Base-by-base conservation (phyloP, 225 moss, liverwort and hornwort species). In the Pseudoscleropodium purum region DNA sequence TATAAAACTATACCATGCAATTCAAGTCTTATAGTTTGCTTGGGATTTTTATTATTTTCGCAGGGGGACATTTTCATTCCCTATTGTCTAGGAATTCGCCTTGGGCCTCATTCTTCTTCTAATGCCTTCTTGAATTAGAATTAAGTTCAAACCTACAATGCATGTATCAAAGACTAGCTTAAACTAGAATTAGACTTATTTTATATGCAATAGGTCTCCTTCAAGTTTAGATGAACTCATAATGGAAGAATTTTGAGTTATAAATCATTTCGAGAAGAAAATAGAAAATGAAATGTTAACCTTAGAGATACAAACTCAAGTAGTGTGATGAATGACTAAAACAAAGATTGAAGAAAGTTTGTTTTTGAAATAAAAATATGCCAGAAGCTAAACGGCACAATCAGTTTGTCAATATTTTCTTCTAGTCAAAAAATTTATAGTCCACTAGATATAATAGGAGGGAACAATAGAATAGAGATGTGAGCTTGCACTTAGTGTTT, bases 241-340 rank as follows among this genome's bases (percentile, higher is more conserved):
- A 72, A 39, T 25, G 15, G 5, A 3, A 1, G 4, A 26, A 72
- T 5, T 41, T 1, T 7, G 11, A 72, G 2, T 72, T 72, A 41
- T 8, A 0, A 25, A 2, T 41, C 41, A 25, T 72, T 41, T 8
- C 0, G 0, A 70, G 70, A 39, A 4, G 13, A 25, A 8, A 39
- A 2, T 39, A n/a, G 2, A 72, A 72, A 72, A 6, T 25, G 24
- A 5, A 5, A 25, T 24, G 2, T 14, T 39, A 8, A 8, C 15
- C 13, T 25, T 26, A 1, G 1, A 41, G 2, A 41, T 41, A 5
- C 5, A 41, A 72, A 25, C 0, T 26, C 26, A 41, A 72, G 7
- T 8, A 9, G 23, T 26, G 2, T 41, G 0, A 41, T 26, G 15
- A 9, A 26, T 0, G 0, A 15, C 1, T 13, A 0, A 24, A 39